Percentiles rank a stretch among this genome's conserved stretches.
Conservation (phyloP, 148 eudicot species). For the Dysphania ambrosioides region DNA sequence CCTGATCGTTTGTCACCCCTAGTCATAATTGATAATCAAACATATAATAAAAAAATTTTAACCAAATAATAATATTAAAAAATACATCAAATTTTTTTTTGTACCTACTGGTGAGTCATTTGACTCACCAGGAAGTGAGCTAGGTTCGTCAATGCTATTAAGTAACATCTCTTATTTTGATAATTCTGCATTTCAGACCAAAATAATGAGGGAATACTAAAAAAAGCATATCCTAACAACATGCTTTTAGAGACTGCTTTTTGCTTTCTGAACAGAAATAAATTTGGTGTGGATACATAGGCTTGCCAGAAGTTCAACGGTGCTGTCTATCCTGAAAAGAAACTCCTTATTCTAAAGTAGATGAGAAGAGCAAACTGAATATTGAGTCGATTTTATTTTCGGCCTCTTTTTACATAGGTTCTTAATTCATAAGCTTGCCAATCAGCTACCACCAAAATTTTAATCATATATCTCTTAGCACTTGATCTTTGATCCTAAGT, state of each 20-base stretch:
- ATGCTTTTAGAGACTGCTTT: no score
- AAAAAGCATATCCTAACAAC: no score
- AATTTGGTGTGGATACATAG: not conserved
- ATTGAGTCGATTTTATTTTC: not conserved
- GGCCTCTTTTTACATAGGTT: not conserved
- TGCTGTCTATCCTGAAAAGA: no score
- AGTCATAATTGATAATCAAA: no score
- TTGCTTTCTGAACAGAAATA: not conserved
- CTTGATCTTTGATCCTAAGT: not conserved
- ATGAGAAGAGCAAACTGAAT: not conserved
- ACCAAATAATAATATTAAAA: no score
- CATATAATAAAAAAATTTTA: no score
- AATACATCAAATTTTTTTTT: no score
- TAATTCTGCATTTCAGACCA: not conserved
- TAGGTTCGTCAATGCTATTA: no score
- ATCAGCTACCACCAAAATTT: no score
- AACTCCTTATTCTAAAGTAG: not conserved
- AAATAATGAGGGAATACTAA: not conserved
- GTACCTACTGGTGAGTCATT: no score
- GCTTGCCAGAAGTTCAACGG: not conserved
- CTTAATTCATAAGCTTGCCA: not conserved
- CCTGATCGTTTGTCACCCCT: no score
- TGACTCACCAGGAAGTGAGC: no score
- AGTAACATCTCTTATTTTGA: not conserved
- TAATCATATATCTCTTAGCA: not conserved